These are phyloP conservation scores for Mrakia gelida DNA, from an alignment of 768 basidiomycete genomes.

Conservation along the genomic window DNA sequence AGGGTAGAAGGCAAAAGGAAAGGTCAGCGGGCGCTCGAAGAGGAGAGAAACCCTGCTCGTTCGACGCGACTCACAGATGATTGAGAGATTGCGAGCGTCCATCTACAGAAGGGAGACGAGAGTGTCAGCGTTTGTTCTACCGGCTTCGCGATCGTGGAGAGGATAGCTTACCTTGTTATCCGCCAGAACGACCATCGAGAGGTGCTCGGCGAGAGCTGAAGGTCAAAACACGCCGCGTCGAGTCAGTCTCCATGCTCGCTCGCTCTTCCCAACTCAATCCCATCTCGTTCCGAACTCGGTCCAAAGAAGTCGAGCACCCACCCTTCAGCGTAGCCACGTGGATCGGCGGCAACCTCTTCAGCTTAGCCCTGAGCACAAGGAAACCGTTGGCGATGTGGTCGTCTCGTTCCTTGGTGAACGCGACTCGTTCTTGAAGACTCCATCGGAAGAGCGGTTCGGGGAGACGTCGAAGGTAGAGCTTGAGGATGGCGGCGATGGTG, in stretches of 20 bases:
- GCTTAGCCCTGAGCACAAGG: constrained; percentile 19
- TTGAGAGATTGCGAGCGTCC: constrained; percentile 23
- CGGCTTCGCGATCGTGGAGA: not conserved
- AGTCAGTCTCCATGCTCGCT: not conserved
- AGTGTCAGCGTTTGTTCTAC: not conserved
- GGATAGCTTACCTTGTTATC: constrained; percentile 13
- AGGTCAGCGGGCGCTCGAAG: not conserved
- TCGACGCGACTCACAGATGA: constrained; percentile 21
- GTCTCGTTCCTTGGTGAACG: constrained; percentile 22
- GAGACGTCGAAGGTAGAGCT: constrained; percentile 32
- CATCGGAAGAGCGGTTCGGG: constrained; percentile 31
- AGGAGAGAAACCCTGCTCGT: not conserved
- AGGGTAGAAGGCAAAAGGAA: not conserved
- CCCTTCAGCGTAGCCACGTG: constrained; percentile 20
- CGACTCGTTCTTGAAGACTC: constrained; percentile 22
- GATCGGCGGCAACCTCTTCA: constrained; percentile 28
- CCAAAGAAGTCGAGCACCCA: too few relatives aligned
- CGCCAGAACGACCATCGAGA: constrained; percentile 19
- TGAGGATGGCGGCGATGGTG: constrained; percentile 33
- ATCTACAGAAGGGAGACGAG: not conserved
- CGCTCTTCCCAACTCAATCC: too few relatives aligned
- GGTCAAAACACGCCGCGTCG: not conserved
- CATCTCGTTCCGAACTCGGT: too few relatives aligned
- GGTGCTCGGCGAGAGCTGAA: constrained; percentile 23
- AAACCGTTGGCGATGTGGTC: constrained; percentile 26